Conservation (phyloP, 768 basidiomycete species). For the Mycena galopus region DNA sequence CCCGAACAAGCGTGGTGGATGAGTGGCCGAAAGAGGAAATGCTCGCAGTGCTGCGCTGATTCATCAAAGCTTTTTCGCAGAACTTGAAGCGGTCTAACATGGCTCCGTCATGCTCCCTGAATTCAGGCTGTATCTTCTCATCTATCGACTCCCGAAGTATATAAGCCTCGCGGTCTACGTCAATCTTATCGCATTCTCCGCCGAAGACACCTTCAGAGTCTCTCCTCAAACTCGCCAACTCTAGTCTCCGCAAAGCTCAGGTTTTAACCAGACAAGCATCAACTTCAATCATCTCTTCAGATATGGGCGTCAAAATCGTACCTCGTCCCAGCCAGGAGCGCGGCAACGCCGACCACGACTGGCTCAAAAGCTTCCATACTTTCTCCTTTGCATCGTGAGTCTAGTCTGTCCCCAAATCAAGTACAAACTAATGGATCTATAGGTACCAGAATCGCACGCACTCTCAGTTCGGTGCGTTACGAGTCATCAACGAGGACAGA, state of each 20-base stretch:
- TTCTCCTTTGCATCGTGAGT: conserved; percentile 81
- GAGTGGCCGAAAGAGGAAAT: conserved; percentile 32
- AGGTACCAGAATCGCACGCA: conserved; percentile 26
- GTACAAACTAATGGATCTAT: not conserved
- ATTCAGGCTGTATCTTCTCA: conserved; percentile 51
- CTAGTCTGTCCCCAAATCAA: conserved; percentile 21
- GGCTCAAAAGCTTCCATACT: conserved; percentile 91
- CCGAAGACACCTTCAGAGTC: conserved; percentile 52
- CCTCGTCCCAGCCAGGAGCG: conserved; percentile 72
- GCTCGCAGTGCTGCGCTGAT: conserved; percentile 16
- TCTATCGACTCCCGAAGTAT: conserved; percentile 55
- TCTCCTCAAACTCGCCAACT: conserved; percentile 52
- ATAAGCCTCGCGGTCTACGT: conserved; percentile 55
- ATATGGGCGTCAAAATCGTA: conserved; percentile 51
- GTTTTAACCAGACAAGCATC: conserved; percentile 46
- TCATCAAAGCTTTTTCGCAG: too few species aligned
- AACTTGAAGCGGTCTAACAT: conserved; percentile 7
- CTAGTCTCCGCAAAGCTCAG: conserved; percentile 32
- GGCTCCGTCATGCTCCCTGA: conserved; percentile 53
- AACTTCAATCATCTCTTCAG: conserved; percentile 34
- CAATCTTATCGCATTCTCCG: conserved; percentile 46
- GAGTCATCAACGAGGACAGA: conserved; percentile 96
- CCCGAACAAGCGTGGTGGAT: conserved; percentile 29
- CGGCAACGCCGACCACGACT: conserved; percentile 83
- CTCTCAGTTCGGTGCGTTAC: conserved; percentile 72